These are phyloP conservation scores for Rhizopus delemar DNA, from an alignment of 371 early-diverging fungal genomes.

Conservation along the genomic window DNA sequence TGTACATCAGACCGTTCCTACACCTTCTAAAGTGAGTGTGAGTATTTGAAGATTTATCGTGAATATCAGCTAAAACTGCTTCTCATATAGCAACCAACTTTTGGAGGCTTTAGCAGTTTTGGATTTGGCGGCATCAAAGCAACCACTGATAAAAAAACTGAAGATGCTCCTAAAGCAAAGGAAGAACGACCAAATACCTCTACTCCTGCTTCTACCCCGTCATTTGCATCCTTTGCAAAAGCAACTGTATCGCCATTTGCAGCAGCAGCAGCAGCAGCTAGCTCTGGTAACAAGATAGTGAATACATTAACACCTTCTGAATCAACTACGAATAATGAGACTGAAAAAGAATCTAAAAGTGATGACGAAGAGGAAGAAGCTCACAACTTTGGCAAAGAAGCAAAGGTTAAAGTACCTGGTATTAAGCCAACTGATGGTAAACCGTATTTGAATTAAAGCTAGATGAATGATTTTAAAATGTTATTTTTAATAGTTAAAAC, in stretches of 20 bases:
- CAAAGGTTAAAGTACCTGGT: constrained; percentile 31
- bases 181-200: background rate
- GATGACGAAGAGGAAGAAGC: background rate
- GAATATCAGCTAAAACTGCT: background rate
- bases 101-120: constrained; percentile 33
- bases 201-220: constrained; percentile 14
- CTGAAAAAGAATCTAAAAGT: background rate
- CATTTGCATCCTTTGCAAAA: constrained; percentile 46
- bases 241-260: constrained; percentile 43
- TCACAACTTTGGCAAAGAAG: constrained; percentile 29
- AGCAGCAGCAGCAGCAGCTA: constrained; percentile 29
- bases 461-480: background rate
- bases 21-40: constrained; percentile 32
- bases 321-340: constrained; percentile 6
- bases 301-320: constrained; percentile 27
- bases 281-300: background rate
- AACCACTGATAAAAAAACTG: background rate
- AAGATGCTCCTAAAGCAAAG: constrained; percentile 8
- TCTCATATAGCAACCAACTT: constrained; percentile 16
- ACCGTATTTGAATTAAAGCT: no score
- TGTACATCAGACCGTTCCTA: constrained; percentile 33
- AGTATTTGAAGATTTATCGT: background rate
- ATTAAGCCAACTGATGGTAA: constrained; percentile 25
- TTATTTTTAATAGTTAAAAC: constrained; percentile 35
- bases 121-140: constrained; percentile 28